Conservation (phyloP, 768 basidiomycete genomes). For the Mycena metata region DNA sequence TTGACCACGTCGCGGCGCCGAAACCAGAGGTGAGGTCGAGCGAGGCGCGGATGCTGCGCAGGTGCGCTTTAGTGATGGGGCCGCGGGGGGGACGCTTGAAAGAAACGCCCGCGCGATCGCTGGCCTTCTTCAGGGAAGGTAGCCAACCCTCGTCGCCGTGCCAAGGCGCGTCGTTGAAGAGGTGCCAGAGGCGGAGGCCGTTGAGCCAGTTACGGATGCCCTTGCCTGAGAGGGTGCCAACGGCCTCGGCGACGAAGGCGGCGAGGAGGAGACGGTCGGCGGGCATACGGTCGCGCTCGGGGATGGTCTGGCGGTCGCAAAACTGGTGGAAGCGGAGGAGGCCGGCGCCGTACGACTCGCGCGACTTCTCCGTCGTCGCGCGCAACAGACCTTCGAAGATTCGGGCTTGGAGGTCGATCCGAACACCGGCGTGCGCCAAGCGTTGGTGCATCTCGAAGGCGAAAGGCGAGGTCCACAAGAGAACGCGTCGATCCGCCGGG, state of each 20-base stretch:
- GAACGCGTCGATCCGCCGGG: conserved; percentile 1
- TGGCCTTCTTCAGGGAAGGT: neutral
- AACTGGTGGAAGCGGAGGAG: conserved; percentile 40
- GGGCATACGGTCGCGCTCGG: conserved; percentile 7
- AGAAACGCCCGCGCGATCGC: neutral
- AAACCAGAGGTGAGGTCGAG: neutral
- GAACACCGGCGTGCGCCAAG: neutral
- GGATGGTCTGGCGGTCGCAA: conserved; percentile 5
- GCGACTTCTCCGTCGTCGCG: conserved; percentile 15
- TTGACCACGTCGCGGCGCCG: conserved; percentile 10
- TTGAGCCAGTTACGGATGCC: conserved; percentile 14
- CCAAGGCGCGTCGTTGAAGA: conserved; percentile 16
- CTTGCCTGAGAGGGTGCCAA: conserved; percentile 8
- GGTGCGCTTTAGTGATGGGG: conserved; percentile 15
- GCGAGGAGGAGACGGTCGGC: conserved; percentile 19
- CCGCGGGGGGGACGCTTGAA: neutral
- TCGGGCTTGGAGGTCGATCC: neutral
- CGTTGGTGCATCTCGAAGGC: neutral
- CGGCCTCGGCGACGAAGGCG: conserved; percentile 24
- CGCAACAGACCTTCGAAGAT: conserved; percentile 1
- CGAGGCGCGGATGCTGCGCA: neutral
- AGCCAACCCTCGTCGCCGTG: conserved; percentile 15
- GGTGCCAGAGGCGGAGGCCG: conserved; percentile 21
- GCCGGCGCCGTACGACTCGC: conserved; percentile 42
- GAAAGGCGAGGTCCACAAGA: neutral